Percentiles rank a stretch among this genome's conserved stretches.
These are phyloP conservation scores for Datura wrightii DNA, from an alignment of 257 asterid species.

Conservation along the genomic window DNA sequence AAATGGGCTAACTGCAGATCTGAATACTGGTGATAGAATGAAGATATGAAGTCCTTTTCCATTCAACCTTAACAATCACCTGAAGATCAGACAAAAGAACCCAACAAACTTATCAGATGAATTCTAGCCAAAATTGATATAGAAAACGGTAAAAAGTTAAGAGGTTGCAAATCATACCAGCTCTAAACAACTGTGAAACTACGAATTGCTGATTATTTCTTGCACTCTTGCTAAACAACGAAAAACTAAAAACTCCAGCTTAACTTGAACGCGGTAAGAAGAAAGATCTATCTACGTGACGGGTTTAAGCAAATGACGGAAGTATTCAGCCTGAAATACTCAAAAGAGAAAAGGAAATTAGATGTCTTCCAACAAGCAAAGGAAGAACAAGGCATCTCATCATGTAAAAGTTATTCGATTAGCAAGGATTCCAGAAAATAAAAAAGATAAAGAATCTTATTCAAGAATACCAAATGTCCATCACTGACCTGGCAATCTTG, in stretches of 20 bases:
- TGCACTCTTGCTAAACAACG: constrained; percentile 48
- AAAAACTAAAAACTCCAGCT: constrained; percentile 56
- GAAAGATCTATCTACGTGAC: constrained; percentile 78
- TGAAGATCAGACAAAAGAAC: constrained; percentile 32
- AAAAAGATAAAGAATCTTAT: constrained; percentile 13
- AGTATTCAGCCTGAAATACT: constrained; percentile 90
- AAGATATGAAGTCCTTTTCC: constrained; percentile 67
- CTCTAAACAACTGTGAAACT: constrained; percentile 37
- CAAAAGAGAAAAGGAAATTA: constrained; percentile 33
- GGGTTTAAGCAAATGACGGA: constrained; percentile 90
- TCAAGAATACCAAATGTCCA: background rate
- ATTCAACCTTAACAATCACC: constrained; percentile 69
- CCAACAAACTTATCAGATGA: constrained; percentile 27
- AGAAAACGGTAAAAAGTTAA: background rate
- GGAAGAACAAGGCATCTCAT: constrained; percentile 29
- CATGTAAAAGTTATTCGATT: constrained; percentile 11
- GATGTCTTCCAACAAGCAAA: constrained; percentile 25
- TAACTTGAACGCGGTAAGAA: constrained; percentile 54
- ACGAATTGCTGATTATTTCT: constrained; percentile 49
- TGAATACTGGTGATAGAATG: constrained; percentile 50
- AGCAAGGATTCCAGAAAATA: background rate
- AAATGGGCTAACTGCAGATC: constrained; percentile 47
- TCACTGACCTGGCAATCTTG: constrained; percentile 93
- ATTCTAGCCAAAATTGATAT: background rate
- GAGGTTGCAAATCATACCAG: constrained; percentile 39